A percentile compares a stretch with the other conserved stretches of the same genome.
Conservation (phyloP, 352 stramenopile genomes). For the Pythium coloratum region DNA sequence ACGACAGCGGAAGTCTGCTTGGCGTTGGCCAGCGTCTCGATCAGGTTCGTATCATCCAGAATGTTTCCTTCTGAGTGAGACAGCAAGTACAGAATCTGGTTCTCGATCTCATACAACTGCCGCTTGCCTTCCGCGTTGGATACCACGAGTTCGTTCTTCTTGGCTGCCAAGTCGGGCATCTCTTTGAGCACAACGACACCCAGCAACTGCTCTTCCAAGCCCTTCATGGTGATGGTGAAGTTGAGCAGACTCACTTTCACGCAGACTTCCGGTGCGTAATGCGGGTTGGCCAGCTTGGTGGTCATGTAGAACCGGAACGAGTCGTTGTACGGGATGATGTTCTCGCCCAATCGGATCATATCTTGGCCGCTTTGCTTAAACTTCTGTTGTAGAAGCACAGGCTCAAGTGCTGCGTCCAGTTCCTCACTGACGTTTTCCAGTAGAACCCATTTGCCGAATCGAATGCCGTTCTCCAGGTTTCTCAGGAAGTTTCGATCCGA, state of each 20-base stretch:
- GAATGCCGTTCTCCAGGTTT: constrained; percentile 88
- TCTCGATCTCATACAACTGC: constrained; percentile 91
- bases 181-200: constrained; percentile 89
- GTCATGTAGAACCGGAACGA: constrained; percentile 92
- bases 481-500: constrained; percentile 88
- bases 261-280: constrained; percentile 90
- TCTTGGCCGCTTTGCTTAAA: constrained; percentile 92
- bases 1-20: constrained; percentile 82
- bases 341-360: constrained; percentile 91
- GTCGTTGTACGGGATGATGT: constrained; percentile 91
- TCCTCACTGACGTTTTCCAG: constrained; percentile 91
- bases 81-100: constrained; percentile 90
- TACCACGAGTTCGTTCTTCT: constrained; percentile 91
- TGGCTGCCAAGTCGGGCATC: constrained; percentile 86
- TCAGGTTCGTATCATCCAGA: constrained; percentile 91
- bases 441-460: constrained; percentile 91
- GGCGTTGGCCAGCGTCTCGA: constrained; percentile 85
- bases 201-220: constrained; percentile 90
- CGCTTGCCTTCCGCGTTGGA: constrained; percentile 88
- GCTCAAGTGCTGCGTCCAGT: constrained; percentile 89
- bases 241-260: constrained; percentile 93
- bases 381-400: constrained; percentile 89
- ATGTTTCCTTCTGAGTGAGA: constrained; percentile 92
- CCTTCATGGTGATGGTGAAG: constrained; percentile 93
- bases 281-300: constrained; percentile 91